Percentiles rank a stretch among this genome's conserved stretches.
Conservation (phyloP, 108 stramenopile species). For the Pseudonitzschia delicatissima region DNA sequence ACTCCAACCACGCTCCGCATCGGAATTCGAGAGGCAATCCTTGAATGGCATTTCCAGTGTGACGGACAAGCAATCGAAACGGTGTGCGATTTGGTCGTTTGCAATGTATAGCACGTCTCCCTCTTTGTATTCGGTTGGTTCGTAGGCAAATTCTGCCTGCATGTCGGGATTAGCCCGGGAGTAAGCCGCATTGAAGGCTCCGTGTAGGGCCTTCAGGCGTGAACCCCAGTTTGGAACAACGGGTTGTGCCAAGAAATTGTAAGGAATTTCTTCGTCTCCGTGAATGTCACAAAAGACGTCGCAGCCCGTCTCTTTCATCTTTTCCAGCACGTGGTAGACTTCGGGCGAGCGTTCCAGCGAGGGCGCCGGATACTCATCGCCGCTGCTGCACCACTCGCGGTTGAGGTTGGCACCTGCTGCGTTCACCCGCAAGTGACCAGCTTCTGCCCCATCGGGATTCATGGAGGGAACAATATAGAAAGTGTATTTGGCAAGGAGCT, state of each 20-base stretch:
- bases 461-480: slow-evolving; percentile 67
- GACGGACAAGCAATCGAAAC: slow-evolving; percentile 73
- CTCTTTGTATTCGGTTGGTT: slow-evolving; percentile 21
- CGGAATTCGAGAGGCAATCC: slow-evolving; percentile 57
- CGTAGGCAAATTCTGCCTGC: slow-evolving; percentile 57
- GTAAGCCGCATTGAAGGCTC: slow-evolving; percentile 49
- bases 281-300: slow-evolving; percentile 73
- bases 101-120: slow-evolving; percentile 38
- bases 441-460: slow-evolving; percentile 53
- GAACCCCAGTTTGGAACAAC: slow-evolving; percentile 55
- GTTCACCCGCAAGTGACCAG: slow-evolving; percentile 57
- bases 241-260: slow-evolving; percentile 54
- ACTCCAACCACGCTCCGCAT: slow-evolving; percentile 69
- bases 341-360: slow-evolving; percentile 57
- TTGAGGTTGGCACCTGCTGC: slow-evolving; percentile 63
- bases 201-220: slow-evolving; percentile 48
- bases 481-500: slow-evolving; percentile 42
- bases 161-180: slow-evolving; percentile 56
- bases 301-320: slow-evolving; percentile 60
- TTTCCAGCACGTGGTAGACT: slow-evolving; percentile 52
- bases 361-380: slow-evolving; percentile 50
- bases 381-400: slow-evolving; percentile 55
- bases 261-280: slow-evolving; percentile 68
- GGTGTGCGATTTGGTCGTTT: slow-evolving; percentile 47
- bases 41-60: slow-evolving; percentile 92